These are phyloP conservation scores for Fusarium sp. DNA, from an alignment of 2,329 filamentous ascomycete genomes.

Conservation along the genomic window DNA sequence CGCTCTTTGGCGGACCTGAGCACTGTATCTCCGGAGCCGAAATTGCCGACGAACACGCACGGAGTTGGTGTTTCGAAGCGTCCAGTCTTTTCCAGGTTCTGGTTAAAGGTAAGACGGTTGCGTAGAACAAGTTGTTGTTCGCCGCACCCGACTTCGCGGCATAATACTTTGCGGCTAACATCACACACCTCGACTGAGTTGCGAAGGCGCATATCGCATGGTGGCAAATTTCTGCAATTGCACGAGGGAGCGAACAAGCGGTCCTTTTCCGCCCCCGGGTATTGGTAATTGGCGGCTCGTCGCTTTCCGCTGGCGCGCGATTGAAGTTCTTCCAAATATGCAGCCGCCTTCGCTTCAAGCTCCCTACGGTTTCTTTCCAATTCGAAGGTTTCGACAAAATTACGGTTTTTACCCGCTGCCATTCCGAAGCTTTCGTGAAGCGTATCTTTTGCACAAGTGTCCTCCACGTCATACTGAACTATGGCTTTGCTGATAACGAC, in stretches of 20 bases:
- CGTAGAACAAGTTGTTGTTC: too few relatives aligned
- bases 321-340: background rate
- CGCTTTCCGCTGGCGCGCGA: too few relatives aligned
- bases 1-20: slow-evolving; percentile 53
- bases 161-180: too few relatives aligned
- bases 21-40: slow-evolving; percentile 54
- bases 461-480: slow-evolving; percentile 48
- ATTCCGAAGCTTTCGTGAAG: slow-evolving; percentile 42
- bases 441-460: slow-evolving; percentile 44
- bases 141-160: too few relatives aligned
- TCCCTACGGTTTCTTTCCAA: background rate
- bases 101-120: background rate
- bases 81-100: background rate
- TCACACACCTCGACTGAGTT: too few relatives aligned
- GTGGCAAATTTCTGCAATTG: too few relatives aligned
- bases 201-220: too few relatives aligned
- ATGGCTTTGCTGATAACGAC: slow-evolving; percentile 50
- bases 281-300: background rate
- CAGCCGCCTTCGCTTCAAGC: slow-evolving; percentile 1
- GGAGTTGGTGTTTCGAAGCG: slow-evolving; percentile 1
- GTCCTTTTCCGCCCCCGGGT: too few relatives aligned
- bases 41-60: slow-evolving; percentile 51
- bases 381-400: background rate
- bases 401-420: background rate
- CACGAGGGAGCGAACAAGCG: too few relatives aligned